These are phyloP conservation scores for Lenwebbia sp. DNA, from an alignment of 345 rosid species.

Conservation along the genomic window DNA sequence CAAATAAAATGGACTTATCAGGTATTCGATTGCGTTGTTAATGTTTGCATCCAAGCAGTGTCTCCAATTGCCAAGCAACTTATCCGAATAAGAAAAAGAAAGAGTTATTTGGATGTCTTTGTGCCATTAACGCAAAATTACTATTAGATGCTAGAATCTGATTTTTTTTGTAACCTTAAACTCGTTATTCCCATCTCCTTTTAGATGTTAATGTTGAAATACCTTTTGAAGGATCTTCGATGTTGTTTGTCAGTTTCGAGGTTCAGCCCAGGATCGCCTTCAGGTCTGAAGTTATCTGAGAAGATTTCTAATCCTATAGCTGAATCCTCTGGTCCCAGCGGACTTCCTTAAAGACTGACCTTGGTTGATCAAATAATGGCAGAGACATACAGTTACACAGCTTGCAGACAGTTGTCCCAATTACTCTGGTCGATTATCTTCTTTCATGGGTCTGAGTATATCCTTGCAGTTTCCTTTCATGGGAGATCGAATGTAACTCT, in stretches of 20 bases:
- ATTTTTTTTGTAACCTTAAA: background rate
- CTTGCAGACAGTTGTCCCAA: slow-evolving; percentile 23
- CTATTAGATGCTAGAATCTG: background rate
- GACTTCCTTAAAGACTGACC: background rate
- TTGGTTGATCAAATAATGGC: slow-evolving; percentile 7
- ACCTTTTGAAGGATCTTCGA: background rate
- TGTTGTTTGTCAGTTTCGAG: background rate
- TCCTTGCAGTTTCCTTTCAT: slow-evolving; percentile 23
- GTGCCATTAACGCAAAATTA: background rate
- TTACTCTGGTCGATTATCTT: slow-evolving; percentile 23
- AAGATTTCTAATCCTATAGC: background rate
- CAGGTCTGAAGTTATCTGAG: background rate
- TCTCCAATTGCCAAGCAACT: background rate
- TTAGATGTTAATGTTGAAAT: background rate
- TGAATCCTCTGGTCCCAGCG: background rate
- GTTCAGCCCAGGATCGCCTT: background rate
- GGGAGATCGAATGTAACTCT: slow-evolving; percentile 26
- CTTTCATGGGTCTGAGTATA: slow-evolving; percentile 32
- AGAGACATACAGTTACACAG: slow-evolving; percentile 20
- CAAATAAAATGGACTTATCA: background rate
- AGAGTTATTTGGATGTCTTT: background rate
- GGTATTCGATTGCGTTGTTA: background rate
- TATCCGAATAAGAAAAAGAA: background rate
- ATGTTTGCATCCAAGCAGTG: background rate
- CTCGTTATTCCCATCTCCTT: background rate